These are phyloP conservation scores for Cercophora samala DNA, from an alignment of 495 filamentous ascomycete species.

Conservation along the genomic window DNA sequence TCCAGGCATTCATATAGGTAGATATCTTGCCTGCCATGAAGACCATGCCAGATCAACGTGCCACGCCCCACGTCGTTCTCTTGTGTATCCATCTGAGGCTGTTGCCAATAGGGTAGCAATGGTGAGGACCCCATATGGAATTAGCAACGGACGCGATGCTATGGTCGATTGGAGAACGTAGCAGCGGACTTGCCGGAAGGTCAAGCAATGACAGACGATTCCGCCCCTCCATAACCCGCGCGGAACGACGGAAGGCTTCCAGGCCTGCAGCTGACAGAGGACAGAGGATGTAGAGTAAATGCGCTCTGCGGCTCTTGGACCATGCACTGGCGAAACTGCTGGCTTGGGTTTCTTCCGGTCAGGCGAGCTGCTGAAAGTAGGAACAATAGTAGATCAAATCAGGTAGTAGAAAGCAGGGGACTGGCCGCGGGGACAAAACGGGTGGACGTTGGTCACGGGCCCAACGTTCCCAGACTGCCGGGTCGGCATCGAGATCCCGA, in stretches of 20 bases:
- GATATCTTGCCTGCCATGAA: not conserved
- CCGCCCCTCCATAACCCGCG: conserved; percentile 5
- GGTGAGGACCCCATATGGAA: not conserved
- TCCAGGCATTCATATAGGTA: not conserved
- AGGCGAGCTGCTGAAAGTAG: not conserved
- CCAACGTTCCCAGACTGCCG: not conserved
- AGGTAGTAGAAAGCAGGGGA: not conserved
- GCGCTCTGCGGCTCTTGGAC: not conserved
- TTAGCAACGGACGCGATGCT: not conserved
- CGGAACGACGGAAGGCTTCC: not conserved
- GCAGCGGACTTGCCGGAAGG: not conserved
- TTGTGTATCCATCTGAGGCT: not conserved
- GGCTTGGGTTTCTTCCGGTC: not conserved
- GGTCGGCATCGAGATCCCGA: not conserved
- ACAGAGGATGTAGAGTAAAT: not conserved
- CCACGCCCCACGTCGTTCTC: not conserved
- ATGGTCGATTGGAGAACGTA: not conserved
- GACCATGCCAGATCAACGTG: not conserved
- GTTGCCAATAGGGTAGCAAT: not conserved
- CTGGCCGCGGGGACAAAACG: not conserved
- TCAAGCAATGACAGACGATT: not conserved
- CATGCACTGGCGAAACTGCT: not conserved
- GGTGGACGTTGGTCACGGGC: not conserved
- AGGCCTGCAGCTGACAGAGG: not conserved
- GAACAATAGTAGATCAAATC: not conserved